Evolutionary conservation across 2,329 filamentous ascomycete genomes (phyloP).

Genomic region (Herpotrichia juniperi): DNA sequence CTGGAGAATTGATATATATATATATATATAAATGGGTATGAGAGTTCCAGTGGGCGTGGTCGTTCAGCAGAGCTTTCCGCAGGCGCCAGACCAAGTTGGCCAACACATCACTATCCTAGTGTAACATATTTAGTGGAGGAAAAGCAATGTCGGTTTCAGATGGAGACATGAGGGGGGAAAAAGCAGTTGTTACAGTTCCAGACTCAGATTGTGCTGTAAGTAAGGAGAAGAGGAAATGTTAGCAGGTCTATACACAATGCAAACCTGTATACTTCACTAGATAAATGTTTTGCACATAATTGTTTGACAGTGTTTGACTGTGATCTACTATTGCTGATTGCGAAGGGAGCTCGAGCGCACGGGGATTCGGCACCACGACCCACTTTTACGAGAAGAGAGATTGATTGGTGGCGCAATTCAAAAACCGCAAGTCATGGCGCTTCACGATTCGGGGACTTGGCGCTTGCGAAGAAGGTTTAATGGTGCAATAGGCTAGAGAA

Average conservation of each 20-base stretch:
- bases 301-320: too few species aligned
- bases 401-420: background rate
- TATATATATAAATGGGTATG: background rate
- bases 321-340: too few species aligned
- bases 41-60: background rate
- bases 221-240: too few species aligned
- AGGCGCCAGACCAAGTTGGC: background rate
- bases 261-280: too few species aligned
- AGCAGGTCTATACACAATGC: too few species aligned
- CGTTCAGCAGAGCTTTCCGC: background rate
- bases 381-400: background rate
- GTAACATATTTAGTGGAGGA: background rate
- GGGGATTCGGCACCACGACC: background rate
- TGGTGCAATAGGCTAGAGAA: background rate
- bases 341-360: too few species aligned
- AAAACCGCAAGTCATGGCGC: conserved; percentile 2
- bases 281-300: too few species aligned
- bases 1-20: background rate
- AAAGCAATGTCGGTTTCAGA: background rate
- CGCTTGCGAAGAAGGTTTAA: background rate
- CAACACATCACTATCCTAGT: background rate
- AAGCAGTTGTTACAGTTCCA: background rate
- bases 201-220: background rate
- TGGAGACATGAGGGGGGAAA: background rate
- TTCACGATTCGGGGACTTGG: background rate